phyloP scores from a whole-genome alignment of 345 rosid genomes.

The Salix brachista region DNA sequence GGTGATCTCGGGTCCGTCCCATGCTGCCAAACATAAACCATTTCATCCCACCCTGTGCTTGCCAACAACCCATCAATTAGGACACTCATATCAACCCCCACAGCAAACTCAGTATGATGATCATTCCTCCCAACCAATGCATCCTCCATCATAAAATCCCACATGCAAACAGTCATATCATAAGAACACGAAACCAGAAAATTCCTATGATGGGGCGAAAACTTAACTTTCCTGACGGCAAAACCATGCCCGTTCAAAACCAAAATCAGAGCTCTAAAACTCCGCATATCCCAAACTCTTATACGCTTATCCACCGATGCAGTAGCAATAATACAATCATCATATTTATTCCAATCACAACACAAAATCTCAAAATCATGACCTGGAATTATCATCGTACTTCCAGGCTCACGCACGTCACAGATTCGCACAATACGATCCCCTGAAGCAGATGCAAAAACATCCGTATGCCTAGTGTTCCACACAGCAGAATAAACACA shows the following conservation, averaged over 20 bases:
- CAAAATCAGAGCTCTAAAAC: conserved; percentile 55
- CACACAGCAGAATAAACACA: conserved; percentile 80
- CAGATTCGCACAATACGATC: conserved; percentile 78
- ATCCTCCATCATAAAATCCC: conserved; percentile 94
- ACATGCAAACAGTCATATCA: conserved; percentile 80
- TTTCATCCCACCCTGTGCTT: conserved; percentile 93
- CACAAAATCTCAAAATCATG: conserved; percentile 77
- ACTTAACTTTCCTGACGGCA: conserved; percentile 79
- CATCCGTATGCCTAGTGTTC: conserved; percentile 89
- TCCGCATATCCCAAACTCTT: conserved; percentile 85
- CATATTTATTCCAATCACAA: conserved; percentile 93
- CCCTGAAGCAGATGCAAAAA: conserved; percentile 87
- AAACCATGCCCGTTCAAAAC: conserved; percentile 80
- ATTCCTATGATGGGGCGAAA: conserved; percentile 78
- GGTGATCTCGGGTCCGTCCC: conserved; percentile 84
- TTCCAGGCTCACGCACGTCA: conserved; percentile 90
- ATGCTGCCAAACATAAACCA: conserved; percentile 89
- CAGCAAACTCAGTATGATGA: conserved; percentile 85
- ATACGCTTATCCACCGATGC: conserved; percentile 74
- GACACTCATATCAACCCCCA: conserved; percentile 86
- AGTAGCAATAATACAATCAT: conserved; percentile 41
- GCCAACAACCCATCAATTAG: conserved; percentile 90
- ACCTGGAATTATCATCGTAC: conserved; percentile 86
- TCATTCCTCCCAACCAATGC: conserved; percentile 71
- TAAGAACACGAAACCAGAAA: conserved; percentile 77